Percentiles rank a stretch among this genome's conserved stretches.
phyloP scores from a whole-genome alignment of 176 grass and related monocot genomes.

The Oryza meridionalis region DNA sequence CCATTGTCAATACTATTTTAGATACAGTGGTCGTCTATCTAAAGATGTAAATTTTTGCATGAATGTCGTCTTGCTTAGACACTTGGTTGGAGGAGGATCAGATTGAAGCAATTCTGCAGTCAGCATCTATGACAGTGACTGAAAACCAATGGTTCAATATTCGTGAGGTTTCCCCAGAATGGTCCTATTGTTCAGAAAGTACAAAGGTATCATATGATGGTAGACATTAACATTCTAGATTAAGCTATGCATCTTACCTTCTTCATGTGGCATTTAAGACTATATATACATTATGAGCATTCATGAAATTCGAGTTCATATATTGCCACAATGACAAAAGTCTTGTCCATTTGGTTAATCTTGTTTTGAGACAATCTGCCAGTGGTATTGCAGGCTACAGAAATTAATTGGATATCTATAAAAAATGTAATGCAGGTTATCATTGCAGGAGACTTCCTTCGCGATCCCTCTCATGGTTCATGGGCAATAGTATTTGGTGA shows the following conservation, averaged over 20 bases:
- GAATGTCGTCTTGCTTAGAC: constrained; percentile 46
- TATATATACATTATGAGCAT: neutral
- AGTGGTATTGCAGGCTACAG: constrained; percentile 23
- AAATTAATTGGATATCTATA: constrained; percentile 31
- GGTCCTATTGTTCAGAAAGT: constrained; percentile 74
- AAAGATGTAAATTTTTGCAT: constrained; percentile 19
- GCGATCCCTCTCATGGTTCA: constrained; percentile 42
- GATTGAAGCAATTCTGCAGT: constrained; percentile 47
- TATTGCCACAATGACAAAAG: neutral
- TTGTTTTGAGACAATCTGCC: neutral
- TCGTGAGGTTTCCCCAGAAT: constrained; percentile 78
- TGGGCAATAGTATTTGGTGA: constrained; percentile 72
- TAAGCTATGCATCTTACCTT: constrained; percentile 5
- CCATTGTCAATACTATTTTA: constrained; percentile 31
- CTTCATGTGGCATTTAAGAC: constrained; percentile 20
- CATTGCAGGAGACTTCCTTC: constrained; percentile 74
- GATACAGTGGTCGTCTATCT: constrained; percentile 17
- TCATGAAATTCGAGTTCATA: constrained; percentile 17
- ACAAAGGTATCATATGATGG: constrained; percentile 70
- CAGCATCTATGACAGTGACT: constrained; percentile 38
- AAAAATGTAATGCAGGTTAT: constrained; percentile 75
- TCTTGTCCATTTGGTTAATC: neutral
- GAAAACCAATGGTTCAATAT: constrained; percentile 59
- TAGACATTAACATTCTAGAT: constrained; percentile 17
- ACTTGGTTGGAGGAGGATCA: constrained; percentile 71